Evolutionary conservation across 2,329 filamentous ascomycete genomes (phyloP), one percentile per base, ranked within the genome.

Genomic region (Cercospora canescens): DNA sequence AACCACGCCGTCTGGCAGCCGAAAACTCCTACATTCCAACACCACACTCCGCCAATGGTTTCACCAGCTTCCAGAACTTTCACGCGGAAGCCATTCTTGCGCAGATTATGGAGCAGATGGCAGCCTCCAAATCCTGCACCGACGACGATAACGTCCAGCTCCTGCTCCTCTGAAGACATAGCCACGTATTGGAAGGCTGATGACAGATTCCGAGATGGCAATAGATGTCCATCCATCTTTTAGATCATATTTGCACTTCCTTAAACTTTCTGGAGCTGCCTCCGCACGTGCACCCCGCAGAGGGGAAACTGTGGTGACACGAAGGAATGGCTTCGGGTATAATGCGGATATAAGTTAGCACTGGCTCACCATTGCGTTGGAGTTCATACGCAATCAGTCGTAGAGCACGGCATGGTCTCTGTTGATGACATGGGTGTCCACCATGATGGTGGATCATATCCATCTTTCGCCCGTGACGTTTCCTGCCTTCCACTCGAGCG

Each of bases 11-110:
- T 3, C 9, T 48, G 41, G 26, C 18, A 48, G n/a, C 6, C 4
- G 26, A 14, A 48, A 24, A 24, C 21, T 3, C 41, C 26, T 48
- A 48, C 45, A 28, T 52, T 52, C 45, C 45, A 52, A 28, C 45
- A 52, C 77, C 77, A 78, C 26, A 76, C 75, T 14, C 76, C 77
- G 45, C 77, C 77, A 32, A 77, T 70, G 12, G 73, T 70, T 16
- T 66, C 68, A 2, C 73, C 77, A 1, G 73, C 72, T 60, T 79
- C 77, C 37, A 77, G 71, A 24, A 78, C 67, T 54, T 74, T 72
- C 63, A 69, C 67, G 4, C 73, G 70, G 30, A 78, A 71, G 5
- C 75, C 75, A n/a, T 72, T 67, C 55, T 72, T 69, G 16, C 75
- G 70, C 7, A 77, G 63, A 21, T 70, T 66, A 56, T 76, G 71